A percentile compares a stretch with the other conserved stretches of the same genome.
Evolutionary conservation across 2,329 filamentous ascomycete species (phyloP).

Genomic region (Sclerotinia spermophila): DNA sequence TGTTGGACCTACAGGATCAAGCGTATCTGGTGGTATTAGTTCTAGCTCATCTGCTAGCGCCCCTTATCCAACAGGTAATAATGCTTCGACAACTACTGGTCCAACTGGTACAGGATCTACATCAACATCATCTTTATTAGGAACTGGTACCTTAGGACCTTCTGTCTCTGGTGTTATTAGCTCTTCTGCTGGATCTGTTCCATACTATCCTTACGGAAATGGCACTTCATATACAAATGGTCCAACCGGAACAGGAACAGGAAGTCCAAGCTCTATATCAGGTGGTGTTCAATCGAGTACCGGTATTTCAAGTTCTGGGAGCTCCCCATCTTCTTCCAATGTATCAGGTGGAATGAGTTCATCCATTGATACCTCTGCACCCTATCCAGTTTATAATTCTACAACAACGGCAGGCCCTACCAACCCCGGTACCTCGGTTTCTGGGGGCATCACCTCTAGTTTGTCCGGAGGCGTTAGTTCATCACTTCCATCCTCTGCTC

Average conservation of each 20-base stretch:
- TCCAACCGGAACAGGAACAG: not conserved
- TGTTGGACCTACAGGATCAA: not conserved
- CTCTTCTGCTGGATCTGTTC: conserved; percentile 10
- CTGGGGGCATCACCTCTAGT: not conserved
- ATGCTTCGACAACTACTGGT: not conserved
- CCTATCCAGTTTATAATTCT: conserved; percentile 21
- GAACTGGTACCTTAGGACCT: conserved; percentile 18
- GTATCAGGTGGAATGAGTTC: conserved; percentile 9
- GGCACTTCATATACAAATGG: not conserved
- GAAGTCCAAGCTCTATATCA: not conserved
- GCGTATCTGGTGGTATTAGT: conserved; percentile 5
- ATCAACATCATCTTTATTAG: conserved; percentile 10
- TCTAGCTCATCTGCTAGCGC: not conserved
- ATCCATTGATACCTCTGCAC: conserved; percentile 16
- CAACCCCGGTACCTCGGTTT: not conserved
- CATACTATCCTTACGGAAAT: conserved; percentile 20
- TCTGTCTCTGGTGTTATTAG: conserved; percentile 16
- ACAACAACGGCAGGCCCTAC: conserved; percentile 17
- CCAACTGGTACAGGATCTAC: conserved; percentile 18
- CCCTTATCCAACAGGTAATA: conserved; percentile 22
- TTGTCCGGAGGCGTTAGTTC: conserved; percentile 13
- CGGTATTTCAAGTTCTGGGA: not conserved
- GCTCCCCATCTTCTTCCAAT: not conserved
- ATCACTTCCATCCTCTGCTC: conserved; percentile 16
- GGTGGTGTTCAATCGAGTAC: not conserved